phyloP scores from a whole-genome alignment of 495 filamentous ascomycete species.

The Hypoxylon lenormandii region DNA sequence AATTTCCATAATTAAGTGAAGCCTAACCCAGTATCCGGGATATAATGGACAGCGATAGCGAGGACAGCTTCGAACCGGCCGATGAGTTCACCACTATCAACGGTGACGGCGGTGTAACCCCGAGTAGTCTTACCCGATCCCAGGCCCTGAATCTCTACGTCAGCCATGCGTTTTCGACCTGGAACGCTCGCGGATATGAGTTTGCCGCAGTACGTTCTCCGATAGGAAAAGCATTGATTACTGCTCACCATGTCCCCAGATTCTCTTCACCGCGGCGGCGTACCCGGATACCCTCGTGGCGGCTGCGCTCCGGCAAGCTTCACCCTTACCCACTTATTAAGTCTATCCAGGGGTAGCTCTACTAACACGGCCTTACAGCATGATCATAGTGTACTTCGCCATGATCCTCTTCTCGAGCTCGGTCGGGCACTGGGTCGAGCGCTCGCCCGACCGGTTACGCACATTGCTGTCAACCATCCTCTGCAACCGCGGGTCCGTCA shows the following conservation, averaged over 20 bases:
- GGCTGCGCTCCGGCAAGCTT: conserved; percentile 54
- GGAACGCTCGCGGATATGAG: conserved; percentile 55
- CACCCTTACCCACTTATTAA: conserved; percentile 9
- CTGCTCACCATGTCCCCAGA: conserved; percentile 36
- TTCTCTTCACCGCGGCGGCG: conserved; percentile 71
- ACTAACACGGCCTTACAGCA: conserved; percentile 45
- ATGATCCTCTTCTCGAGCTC: conserved; percentile 52
- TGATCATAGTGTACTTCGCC: conserved; percentile 51
- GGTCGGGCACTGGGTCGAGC: conserved; percentile 63
- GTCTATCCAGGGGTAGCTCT: conserved; percentile 2
- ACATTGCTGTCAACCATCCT: conserved; percentile 57
- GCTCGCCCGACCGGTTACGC: conserved; percentile 56
- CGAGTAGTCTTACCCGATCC: conserved; percentile 33
- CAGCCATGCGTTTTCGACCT: conserved; percentile 54
- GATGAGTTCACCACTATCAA: not conserved
- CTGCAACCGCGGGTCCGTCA: conserved; percentile 61
- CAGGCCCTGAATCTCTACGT: conserved; percentile 67
- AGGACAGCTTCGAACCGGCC: not conserved
- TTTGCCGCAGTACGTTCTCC: conserved; percentile 52
- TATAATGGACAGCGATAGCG: conserved; percentile 21
- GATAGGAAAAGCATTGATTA: conserved; percentile 23
- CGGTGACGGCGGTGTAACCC: not conserved
- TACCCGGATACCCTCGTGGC: conserved; percentile 68
- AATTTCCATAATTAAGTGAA: not conserved
- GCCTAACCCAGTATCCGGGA: not conserved